Conservation (phyloP, 129 eudicot genomes). For the Dittrichia graveolens region DNA sequence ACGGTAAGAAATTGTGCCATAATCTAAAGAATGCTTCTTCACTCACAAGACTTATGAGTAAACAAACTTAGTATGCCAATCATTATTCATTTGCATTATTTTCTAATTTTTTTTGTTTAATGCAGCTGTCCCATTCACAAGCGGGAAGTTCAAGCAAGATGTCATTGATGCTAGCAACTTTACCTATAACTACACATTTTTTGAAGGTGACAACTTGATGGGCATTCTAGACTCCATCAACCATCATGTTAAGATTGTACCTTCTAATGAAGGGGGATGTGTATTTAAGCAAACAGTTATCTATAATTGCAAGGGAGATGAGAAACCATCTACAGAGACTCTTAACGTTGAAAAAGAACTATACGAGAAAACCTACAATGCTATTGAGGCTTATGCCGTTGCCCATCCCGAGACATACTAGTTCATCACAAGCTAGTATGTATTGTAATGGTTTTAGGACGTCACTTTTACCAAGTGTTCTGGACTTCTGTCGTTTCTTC, state of each 20-base stretch:
- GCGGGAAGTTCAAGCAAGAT: neutral
- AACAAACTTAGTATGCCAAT: neutral
- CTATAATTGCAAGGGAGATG: conserved; percentile 3
- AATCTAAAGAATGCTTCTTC: neutral
- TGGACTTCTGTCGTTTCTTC: too few species aligned
- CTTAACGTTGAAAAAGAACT: conserved; percentile 1
- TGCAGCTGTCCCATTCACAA: neutral
- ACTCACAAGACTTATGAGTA: neutral
- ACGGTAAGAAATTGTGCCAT: neutral
- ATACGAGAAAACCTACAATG: neutral
- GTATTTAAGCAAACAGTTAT: neutral
- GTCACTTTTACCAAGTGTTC: too few species aligned
- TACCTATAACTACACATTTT: neutral
- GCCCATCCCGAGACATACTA: neutral
- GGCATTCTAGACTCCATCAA: neutral
- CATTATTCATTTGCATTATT: neutral
- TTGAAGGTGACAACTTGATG: conserved; percentile 6
- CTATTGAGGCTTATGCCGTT: neutral
- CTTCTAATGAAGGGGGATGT: neutral
- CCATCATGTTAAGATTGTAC: neutral
- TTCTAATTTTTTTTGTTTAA: neutral
- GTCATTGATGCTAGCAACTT: neutral
- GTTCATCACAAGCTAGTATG: neutral
- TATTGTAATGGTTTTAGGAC: neutral
- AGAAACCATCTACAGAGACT: neutral